Evolutionary conservation across 495 filamentous ascomycete species (phyloP).

Genomic region (Acidomyces sp.): DNA sequence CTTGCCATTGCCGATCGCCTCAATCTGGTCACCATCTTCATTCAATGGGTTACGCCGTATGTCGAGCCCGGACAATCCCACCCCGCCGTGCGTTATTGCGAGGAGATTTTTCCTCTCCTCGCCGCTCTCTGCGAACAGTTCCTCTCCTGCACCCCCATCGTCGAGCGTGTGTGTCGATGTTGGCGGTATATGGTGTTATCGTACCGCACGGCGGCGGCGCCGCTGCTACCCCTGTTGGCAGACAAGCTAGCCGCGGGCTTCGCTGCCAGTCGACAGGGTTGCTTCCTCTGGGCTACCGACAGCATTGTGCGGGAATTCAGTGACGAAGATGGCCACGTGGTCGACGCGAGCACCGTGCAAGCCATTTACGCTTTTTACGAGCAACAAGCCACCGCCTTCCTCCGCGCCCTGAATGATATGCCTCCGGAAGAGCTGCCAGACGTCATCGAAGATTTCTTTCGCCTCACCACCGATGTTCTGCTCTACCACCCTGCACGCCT

Average conservation of each 20-base stretch:
- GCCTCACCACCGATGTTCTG: constrained; percentile 74
- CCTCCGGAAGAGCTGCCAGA: constrained; percentile 81
- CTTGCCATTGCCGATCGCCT: constrained; percentile 82
- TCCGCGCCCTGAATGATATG: constrained; percentile 76
- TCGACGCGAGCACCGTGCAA: constrained; percentile 70
- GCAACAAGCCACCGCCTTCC: constrained; percentile 73
- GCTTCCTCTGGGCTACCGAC: constrained; percentile 94
- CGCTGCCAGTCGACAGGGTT: constrained; percentile 73
- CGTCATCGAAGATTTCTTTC: constrained; percentile 98
- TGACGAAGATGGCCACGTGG: constrained; percentile 68
- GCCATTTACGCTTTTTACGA: constrained; percentile 91
- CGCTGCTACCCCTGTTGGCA: constrained; percentile 71
- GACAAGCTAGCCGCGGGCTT: constrained; percentile 78
- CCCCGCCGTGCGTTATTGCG: constrained; percentile 90
- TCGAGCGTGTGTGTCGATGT: constrained; percentile 84
- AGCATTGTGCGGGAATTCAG: constrained; percentile 92
- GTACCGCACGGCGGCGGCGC: constrained; percentile 77
- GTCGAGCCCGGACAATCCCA: constrained; percentile 60
- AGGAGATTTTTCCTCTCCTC: constrained; percentile 79
- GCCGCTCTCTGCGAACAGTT: constrained; percentile 76
- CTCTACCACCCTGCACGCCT: constrained; percentile 80
- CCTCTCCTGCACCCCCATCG: constrained; percentile 67
- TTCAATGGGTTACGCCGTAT: constrained; percentile 66
- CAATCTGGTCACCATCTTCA: constrained; percentile 80
- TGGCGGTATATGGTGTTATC: constrained; percentile 95